Base-by-base conservation (phyloP, 148 eudicot genomes). In the Arbutus unedo region DNA sequence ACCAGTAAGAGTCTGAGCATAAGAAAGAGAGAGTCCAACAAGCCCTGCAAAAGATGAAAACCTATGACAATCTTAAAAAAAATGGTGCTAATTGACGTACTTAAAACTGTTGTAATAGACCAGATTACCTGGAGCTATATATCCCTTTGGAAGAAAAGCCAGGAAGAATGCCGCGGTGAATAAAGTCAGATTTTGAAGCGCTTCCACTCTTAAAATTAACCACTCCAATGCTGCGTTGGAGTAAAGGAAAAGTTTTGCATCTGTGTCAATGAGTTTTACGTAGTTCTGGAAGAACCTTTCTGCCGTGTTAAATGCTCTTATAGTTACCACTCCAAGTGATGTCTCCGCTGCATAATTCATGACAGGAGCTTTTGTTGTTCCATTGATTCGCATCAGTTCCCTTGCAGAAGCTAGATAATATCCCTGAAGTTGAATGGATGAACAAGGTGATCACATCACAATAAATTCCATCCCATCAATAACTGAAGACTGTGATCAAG, bases 21-120 rank as follows among this genome's bases (percentile, higher is more conserved):
- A 92, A 2, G 98, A 92, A 64, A 94, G 94, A 56, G 95, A 94
- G 1, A 94, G 94, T 51, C 98, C 98, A 31, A 94, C 91, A 55
- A 91, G 88, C 48, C 98, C 98, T 93, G 87, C 45, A 64, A 77
- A 50, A 53, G 38, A 56, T 11, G 23, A 9, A 14, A 23, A 16
- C 6, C 3, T 67, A 45, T 81, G 60, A 51, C 45, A 9, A 54
- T 53, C 47, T 16, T 81, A 23, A 53, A 53, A 70, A 1, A 0
- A 5, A 19, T 2, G 38, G 1, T 15, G 15, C 8, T 74, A 45
- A 44, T 66, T 25, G 25, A 7, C 9, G 47, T 13, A 56, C 25
- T 15, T 44, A 23, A 43, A 43, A 56, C 54, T 47, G 8, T 77
- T 54, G 25, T 45, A 38, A 43, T n/a, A 51, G 51, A 77, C 15